Evolutionary conservation across 345 rosid species (phyloP).

Genomic region (Eucalyptus lansdowneana): DNA sequence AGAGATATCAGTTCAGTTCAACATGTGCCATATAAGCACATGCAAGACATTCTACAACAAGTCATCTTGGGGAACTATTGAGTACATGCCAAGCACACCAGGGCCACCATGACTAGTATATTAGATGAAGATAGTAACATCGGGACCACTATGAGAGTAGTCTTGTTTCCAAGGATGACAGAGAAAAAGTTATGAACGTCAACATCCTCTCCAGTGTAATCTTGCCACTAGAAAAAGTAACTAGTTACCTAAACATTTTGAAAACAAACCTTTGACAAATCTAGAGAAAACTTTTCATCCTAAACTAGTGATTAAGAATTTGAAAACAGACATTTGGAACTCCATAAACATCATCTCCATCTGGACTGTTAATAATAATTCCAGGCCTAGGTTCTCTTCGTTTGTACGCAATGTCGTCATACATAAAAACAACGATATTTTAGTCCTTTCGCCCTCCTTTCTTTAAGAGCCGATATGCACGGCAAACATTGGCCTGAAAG

Average conservation of each 20-base stretch:
- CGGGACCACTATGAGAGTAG: conserved; percentile 71
- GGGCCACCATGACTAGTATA: conserved; percentile 91
- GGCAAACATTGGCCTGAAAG: conserved; percentile 70
- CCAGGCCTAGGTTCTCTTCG: conserved; percentile 72
- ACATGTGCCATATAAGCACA: not conserved
- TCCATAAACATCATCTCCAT: conserved; percentile 76
- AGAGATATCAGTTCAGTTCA: not conserved
- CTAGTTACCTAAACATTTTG: not conserved
- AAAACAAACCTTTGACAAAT: not conserved
- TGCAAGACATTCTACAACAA: not conserved
- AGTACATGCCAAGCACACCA: conserved; percentile 73
- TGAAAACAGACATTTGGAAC: conserved; percentile 60
- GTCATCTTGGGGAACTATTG: not conserved
- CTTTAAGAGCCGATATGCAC: conserved; percentile 79
- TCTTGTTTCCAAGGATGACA: conserved; percentile 65
- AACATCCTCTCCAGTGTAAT: conserved; percentile 71
- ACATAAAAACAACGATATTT: conserved; percentile 87
- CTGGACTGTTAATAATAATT: conserved; percentile 56
- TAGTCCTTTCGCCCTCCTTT: conserved; percentile 86
- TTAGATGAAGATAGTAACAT: conserved; percentile 80
- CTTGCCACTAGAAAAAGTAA: conserved; percentile 24
- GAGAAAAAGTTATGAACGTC: conserved; percentile 64
- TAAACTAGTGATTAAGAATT: not conserved
- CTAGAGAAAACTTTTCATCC: not conserved
- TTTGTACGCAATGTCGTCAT: conserved; percentile 55